A percentile compares a stretch with the other conserved stretches of the same genome.
These are phyloP conservation scores for Rhizophagus prolifer DNA, from an alignment of 192 early-diverging fungal genomes.

Conservation along the genomic window DNA sequence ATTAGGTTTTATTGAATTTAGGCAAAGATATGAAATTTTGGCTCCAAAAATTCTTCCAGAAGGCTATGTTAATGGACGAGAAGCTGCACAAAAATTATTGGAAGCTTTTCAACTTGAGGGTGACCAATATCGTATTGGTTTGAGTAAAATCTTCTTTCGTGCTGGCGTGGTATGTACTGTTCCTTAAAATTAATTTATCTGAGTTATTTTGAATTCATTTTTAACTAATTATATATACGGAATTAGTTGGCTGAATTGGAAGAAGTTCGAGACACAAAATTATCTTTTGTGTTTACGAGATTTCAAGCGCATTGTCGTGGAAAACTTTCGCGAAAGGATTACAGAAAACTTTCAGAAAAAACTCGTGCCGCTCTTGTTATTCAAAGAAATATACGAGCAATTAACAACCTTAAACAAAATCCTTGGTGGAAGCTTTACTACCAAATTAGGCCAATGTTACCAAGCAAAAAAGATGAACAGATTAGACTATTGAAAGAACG, in stretches of 20 bases:
- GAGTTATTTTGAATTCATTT: not conserved
- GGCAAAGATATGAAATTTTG: constrained; percentile 91
- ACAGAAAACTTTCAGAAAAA: constrained; percentile 49
- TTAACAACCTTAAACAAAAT: constrained; percentile 88
- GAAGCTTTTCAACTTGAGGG: constrained; percentile 74
- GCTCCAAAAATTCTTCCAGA: constrained; percentile 73
- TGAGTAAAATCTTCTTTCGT: constrained; percentile 95
- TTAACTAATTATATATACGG: constrained; percentile 3
- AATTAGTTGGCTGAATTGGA: constrained; percentile 85
- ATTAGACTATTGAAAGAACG: constrained; percentile 69
- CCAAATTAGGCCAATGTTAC: constrained; percentile 86
- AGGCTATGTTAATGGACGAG: constrained; percentile 88
- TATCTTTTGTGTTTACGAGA: constrained; percentile 77
- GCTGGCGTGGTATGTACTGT: constrained; percentile 75
- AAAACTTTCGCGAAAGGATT: constrained; percentile 73
- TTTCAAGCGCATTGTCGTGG: constrained; percentile 90
- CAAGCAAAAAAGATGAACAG: constrained; percentile 83
- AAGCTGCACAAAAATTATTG: constrained; percentile 78
- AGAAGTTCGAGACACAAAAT: constrained; percentile 81
- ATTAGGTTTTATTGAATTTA: constrained; percentile 88
- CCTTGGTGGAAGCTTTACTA: constrained; percentile 95
- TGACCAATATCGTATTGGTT: constrained; percentile 85
- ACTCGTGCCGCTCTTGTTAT: constrained; percentile 89
- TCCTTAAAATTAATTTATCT: constrained; percentile 10
- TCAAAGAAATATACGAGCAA: constrained; percentile 90